phyloP scores from a whole-genome alignment of 176 grass and related monocot genomes.

The Guadua angustifolia region DNA sequence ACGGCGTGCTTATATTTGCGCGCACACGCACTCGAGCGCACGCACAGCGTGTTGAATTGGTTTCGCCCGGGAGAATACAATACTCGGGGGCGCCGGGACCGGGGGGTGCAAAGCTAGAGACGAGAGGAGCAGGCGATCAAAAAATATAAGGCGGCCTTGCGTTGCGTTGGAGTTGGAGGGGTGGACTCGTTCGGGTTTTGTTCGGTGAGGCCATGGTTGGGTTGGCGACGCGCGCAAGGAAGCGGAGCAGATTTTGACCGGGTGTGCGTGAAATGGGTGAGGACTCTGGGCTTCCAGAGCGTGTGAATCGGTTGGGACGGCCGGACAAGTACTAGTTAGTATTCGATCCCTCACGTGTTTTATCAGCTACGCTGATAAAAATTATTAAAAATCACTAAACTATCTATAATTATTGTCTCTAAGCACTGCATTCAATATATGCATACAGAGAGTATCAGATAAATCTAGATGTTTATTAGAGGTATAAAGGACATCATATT shows the following conservation, averaged over 20 bases:
- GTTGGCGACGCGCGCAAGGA: conserved; percentile 37
- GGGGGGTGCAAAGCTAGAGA: background rate
- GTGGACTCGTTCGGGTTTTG: conserved; percentile 44
- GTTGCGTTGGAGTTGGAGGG: conserved; percentile 36
- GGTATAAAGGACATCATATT: too few species aligned
- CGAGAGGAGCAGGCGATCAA: background rate
- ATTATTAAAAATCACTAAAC: too few species aligned
- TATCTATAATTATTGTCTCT: too few species aligned
- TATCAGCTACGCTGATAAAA: too few species aligned
- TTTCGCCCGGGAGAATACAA: conserved; percentile 21
- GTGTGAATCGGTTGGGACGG: conserved; percentile 35
- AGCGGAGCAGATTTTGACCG: conserved; percentile 50
- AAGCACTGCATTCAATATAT: too few species aligned
- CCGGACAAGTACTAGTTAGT: background rate
- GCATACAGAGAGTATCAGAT: too few species aligned
- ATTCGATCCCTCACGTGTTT: too few species aligned
- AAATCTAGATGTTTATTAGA: too few species aligned
- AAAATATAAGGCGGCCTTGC: background rate
- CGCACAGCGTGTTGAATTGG: conserved; percentile 49
- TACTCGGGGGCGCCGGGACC: background rate
- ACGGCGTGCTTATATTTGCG: conserved; percentile 41
- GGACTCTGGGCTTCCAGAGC: background rate
- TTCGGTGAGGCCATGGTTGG: conserved; percentile 42
- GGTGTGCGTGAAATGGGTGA: background rate
- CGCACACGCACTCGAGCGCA: background rate